Conservation (phyloP, 441 rosid species). For the Brassica balearica region DNA sequence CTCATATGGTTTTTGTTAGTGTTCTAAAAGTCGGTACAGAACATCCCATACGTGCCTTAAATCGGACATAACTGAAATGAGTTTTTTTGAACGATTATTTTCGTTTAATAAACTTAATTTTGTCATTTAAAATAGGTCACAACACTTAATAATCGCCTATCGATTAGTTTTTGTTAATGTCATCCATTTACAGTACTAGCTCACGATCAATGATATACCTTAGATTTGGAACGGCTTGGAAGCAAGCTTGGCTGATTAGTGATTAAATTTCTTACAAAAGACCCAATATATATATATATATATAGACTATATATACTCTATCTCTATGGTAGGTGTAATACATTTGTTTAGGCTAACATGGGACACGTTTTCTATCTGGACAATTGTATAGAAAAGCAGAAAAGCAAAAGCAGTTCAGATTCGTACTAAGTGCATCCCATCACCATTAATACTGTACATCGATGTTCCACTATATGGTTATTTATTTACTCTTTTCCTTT, state of each 20-base stretch:
- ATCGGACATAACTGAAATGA: no score
- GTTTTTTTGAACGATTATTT: no score
- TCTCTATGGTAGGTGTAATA: background rate
- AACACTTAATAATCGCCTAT: no score
- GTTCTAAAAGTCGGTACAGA: no score
- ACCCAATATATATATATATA: background rate
- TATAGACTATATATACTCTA: background rate
- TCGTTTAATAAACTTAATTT: no score
- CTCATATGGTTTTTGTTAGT: no score
- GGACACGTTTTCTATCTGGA: slow-evolving; percentile 29
- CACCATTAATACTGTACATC: background rate
- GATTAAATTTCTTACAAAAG: background rate
- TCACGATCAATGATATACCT: background rate
- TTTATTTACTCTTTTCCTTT: no score
- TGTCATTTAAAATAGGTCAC: no score
- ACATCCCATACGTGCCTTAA: no score
- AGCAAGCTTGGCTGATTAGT: background rate
- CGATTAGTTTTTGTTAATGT: background rate
- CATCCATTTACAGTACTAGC: background rate
- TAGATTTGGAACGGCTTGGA: background rate
- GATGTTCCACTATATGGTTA: no score
- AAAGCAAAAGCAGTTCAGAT: background rate
- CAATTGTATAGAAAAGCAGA: slow-evolving; percentile 5
- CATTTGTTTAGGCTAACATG: slow-evolving; percentile 17
- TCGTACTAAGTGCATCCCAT: slow-evolving; percentile 22